These are phyloP conservation scores for Aspergillus luchuensis DNA, from an alignment of 2,329 filamentous ascomycete species.

Conservation along the genomic window DNA sequence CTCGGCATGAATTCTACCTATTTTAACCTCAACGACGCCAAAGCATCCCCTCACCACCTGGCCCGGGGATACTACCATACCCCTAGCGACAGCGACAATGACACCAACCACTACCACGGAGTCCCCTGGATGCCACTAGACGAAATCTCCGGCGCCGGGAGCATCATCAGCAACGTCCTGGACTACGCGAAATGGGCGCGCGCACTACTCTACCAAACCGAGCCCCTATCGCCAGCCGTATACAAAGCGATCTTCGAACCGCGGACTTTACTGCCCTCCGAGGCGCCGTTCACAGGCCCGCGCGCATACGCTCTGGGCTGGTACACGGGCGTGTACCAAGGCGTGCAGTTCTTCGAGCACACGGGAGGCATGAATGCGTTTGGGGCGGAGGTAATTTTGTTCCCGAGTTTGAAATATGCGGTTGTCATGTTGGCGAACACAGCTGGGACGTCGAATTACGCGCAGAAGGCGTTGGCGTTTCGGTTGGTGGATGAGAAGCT, in stretches of 20 bases:
- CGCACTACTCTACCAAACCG: slow-evolving; percentile 47
- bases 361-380: slow-evolving; percentile 49
- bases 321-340: slow-evolving; percentile 28
- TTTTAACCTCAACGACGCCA: slow-evolving; percentile 38
- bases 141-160: slow-evolving; percentile 22
- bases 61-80: slow-evolving; percentile 29
- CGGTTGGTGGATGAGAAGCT: slow-evolving; percentile 41
- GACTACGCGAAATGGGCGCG: slow-evolving; percentile 55
- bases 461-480: slow-evolving; percentile 39
- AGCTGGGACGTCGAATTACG: slow-evolving; percentile 41
- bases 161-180: slow-evolving; percentile 36
- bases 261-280: not conserved
- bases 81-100: too few relatives aligned
- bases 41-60: slow-evolving; percentile 25
- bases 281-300: slow-evolving; percentile 4
- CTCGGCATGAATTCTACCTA: slow-evolving; percentile 46
- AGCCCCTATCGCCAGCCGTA: slow-evolving; percentile 28
- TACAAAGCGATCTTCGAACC: not conserved
- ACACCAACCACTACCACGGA: not conserved
- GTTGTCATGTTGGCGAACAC: slow-evolving; percentile 52
- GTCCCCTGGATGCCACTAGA: not conserved
- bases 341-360: slow-evolving; percentile 40
- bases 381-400: slow-evolving; percentile 47
- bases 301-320: slow-evolving; percentile 22
- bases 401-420: slow-evolving; percentile 49